Evolutionary conservation across 2,329 filamentous ascomycete genomes (phyloP), one percentile per base, ranked within the genome.

Genomic region (Saccharata proteae): DNA sequence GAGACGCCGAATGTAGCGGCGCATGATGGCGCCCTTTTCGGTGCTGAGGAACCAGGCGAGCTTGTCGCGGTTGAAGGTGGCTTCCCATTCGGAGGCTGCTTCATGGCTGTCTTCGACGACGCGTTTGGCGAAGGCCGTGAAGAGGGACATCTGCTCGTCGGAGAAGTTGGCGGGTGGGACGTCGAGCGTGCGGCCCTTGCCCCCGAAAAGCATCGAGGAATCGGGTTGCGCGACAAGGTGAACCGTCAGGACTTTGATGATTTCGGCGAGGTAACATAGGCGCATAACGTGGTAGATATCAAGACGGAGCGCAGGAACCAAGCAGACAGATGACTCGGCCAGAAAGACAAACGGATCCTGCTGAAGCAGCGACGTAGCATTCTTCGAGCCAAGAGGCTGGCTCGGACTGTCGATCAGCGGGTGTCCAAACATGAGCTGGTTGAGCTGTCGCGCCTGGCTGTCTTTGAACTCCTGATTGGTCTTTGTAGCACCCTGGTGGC

Each of bases 241-340:
- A 6, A 69, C 64, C 10, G 74, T 49, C 11, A 84, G 68, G 5
- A 85, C 76, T 57, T 93, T 92, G 37, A 92, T 74, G 35, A 98
- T 74, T 56, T 98, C 90, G 3, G 83, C 83, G 34, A 93, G 67
- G 49, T 93, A 94, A 58, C 85, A 94, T 26, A 96, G 63, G 21
- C 80, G 76, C 29, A 96, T 58, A 30, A 96, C 55, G 52, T 93
- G 80, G 23, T 77, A 71, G 24, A 92, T 73, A 34, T 92, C 81
- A 22, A 82, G 67, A 23, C 71, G 64, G 16, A 84, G 69, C 2
- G 77, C 68, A 6, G 78, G 69, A 5, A 71, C 67, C 12, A 92
- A 53, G 33, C 75, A 79, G 30, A 85, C 71, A 1, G 81, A 74
- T 44, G 74, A 77, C 49, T 93, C 81, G 10, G 81, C 75, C 32